Conservation (phyloP, 1,139 yeast species). For the Lodderomyces beijingensis region DNA sequence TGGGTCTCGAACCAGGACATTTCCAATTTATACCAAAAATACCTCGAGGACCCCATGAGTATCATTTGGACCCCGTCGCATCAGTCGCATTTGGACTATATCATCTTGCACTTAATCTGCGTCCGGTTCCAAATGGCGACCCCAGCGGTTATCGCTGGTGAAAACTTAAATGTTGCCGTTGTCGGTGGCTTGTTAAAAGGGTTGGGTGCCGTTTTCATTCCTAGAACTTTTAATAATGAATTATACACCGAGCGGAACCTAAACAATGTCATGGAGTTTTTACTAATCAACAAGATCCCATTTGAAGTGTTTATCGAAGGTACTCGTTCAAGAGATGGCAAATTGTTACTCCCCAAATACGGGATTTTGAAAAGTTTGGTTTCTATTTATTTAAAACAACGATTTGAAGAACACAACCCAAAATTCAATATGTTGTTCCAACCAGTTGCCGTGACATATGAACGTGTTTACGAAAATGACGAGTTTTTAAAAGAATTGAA, state of each 20-base stretch:
- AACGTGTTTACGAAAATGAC: slow-evolving; percentile 64
- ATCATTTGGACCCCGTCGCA: slow-evolving; percentile 48
- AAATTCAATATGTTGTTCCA: slow-evolving; percentile 44
- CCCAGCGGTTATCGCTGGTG: slow-evolving; percentile 67
- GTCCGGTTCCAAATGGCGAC: slow-evolving; percentile 53
- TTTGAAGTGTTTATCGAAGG: slow-evolving; percentile 68
- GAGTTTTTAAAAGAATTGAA: slow-evolving; percentile 57
- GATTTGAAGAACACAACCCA: slow-evolving; percentile 39
- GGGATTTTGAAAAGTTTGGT: slow-evolving; percentile 55
- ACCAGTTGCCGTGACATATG: slow-evolving; percentile 61
- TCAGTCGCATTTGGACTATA: slow-evolving; percentile 64
- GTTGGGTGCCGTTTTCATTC: slow-evolving; percentile 47
- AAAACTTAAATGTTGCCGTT: slow-evolving; percentile 60
- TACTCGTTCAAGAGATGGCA: slow-evolving; percentile 64
- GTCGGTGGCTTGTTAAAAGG: slow-evolving; percentile 46
- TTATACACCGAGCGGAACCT: slow-evolving; percentile 56
- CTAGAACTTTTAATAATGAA: slow-evolving; percentile 45
- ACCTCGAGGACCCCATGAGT: slow-evolving; percentile 41
- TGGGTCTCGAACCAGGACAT: slow-evolving; percentile 38
- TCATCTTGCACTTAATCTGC: slow-evolving; percentile 55
- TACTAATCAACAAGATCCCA: slow-evolving; percentile 47
- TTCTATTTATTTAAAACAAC: slow-evolving; percentile 42
- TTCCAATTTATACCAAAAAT: slow-evolving; percentile 25
- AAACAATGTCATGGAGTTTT: slow-evolving; percentile 50
- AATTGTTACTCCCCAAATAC: slow-evolving; percentile 58